Conservation (phyloP, 768 basidiomycete species). For the Leccinum broughii region DNA sequence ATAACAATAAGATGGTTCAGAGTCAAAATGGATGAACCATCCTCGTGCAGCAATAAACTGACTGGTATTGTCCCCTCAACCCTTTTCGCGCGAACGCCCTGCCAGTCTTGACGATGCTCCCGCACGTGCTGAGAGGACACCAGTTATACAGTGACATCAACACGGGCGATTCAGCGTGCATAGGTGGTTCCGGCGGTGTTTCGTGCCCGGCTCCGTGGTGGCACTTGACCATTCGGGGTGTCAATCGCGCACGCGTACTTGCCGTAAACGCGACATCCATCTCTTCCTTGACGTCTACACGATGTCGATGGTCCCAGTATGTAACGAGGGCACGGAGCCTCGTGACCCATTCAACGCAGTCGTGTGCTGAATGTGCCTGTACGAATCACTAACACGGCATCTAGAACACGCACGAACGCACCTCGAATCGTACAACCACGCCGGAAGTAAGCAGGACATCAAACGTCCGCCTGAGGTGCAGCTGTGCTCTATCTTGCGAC, state of each 20-base stretch:
- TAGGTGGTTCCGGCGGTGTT: slow-evolving; percentile 49
- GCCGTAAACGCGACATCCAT: slow-evolving; percentile 69
- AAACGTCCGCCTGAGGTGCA: slow-evolving; percentile 69
- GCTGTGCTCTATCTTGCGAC: slow-evolving; percentile 41
- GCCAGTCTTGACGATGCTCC: slow-evolving; percentile 70
- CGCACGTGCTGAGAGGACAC: slow-evolving; percentile 83
- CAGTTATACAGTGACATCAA: slow-evolving; percentile 77
- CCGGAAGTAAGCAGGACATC: slow-evolving; percentile 74
- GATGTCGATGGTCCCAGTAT: slow-evolving; percentile 82
- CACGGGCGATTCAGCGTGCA: slow-evolving; percentile 55
- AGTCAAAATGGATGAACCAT: not conserved
- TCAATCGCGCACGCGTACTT: slow-evolving; percentile 55
- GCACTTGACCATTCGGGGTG: slow-evolving; percentile 45
- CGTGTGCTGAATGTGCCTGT: slow-evolving; percentile 62
- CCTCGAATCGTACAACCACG: slow-evolving; percentile 75
- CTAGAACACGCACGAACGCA: slow-evolving; percentile 33
- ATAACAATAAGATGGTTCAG: not conserved
- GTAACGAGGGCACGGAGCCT: slow-evolving; percentile 64
- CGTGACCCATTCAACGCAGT: slow-evolving; percentile 85
- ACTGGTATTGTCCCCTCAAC: slow-evolving; percentile 77
- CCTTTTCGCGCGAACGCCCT: slow-evolving; percentile 73
- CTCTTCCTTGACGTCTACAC: slow-evolving; percentile 72
- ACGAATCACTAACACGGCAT: slow-evolving; percentile 4
- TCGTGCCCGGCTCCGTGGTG: slow-evolving; percentile 40
- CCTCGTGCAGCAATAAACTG: slow-evolving; percentile 27